phyloP scores from a whole-genome alignment of 164 flowering plant species.

The Umbilicus rupestris region DNA sequence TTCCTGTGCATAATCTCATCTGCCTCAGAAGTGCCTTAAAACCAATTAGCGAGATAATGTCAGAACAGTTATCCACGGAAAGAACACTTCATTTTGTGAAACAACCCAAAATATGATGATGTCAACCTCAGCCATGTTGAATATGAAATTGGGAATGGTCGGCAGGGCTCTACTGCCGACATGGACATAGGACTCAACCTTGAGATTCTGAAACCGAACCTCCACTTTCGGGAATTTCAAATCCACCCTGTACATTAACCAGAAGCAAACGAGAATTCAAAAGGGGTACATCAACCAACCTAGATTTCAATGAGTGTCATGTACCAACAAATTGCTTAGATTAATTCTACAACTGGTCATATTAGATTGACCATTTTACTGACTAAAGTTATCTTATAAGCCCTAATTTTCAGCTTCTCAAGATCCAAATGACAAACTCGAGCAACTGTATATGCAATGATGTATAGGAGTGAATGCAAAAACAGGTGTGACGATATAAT shows the following conservation, averaged over 20 bases:
- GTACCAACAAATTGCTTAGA: neutral
- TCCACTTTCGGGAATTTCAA: constrained; percentile 84
- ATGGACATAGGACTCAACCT: constrained; percentile 65
- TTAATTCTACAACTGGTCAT: too few relatives aligned
- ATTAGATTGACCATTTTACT: too few relatives aligned
- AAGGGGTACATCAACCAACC: neutral
- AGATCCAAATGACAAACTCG: too few relatives aligned
- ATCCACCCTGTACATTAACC: constrained; percentile 50
- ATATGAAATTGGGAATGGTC: constrained; percentile 79
- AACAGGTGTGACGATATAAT: too few relatives aligned
- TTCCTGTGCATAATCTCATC: constrained; percentile 42
- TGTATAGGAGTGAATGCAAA: too few relatives aligned
- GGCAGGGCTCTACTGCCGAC: constrained; percentile 92
- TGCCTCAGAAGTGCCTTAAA: constrained; percentile 65
- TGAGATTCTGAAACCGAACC: constrained; percentile 69
- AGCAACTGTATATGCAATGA: too few relatives aligned
- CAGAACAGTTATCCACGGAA: neutral
- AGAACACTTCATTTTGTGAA: neutral
- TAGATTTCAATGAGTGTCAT: neutral
- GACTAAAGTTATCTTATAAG: too few relatives aligned
- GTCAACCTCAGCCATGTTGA: constrained; percentile 77
- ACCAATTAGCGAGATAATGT: neutral
- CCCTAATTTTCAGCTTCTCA: too few relatives aligned
- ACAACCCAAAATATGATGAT: neutral
- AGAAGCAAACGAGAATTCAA: neutral